phyloP scores from a whole-genome alignment of 192 early-diverging fungal genomes.

The Phlyctochytrium arcticum region DNA sequence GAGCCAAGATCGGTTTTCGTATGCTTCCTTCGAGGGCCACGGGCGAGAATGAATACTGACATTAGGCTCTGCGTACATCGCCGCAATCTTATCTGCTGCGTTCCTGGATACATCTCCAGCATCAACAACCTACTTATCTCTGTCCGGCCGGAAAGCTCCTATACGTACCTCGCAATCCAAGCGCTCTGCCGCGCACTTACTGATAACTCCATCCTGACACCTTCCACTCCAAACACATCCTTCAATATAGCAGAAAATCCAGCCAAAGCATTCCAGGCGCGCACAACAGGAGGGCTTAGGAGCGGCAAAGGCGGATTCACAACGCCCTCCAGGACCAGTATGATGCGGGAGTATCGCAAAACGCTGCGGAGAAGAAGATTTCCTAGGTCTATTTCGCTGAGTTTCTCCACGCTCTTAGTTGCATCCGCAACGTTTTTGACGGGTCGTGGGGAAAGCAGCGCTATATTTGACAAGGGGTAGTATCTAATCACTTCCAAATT shows the following conservation, averaged over 20 bases:
- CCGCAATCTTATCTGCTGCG: slow-evolving; percentile 7
- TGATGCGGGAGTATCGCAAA: not conserved
- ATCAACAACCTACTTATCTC: not conserved
- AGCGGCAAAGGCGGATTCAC: slow-evolving; percentile 6
- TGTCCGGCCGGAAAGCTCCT: too few species aligned
- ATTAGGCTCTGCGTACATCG: not conserved
- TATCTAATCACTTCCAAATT: too few species aligned
- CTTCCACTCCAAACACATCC: not conserved
- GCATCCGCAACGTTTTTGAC: not conserved
- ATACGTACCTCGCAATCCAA: slow-evolving; percentile 21
- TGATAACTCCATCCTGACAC: slow-evolving; percentile 6
- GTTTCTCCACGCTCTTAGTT: not conserved
- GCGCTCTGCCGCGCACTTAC: slow-evolving; percentile 16
- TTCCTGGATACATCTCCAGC: not conserved
- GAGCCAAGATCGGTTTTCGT: slow-evolving; percentile 20
- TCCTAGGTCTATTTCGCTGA: not conserved
- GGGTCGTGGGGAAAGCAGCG: not conserved
- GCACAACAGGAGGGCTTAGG: slow-evolving; percentile 7
- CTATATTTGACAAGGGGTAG: not conserved
- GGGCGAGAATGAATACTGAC: not conserved
- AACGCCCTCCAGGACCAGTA: not conserved
- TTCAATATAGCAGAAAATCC: not conserved
- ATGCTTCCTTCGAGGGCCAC: slow-evolving; percentile 19
- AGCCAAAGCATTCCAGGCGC: not conserved
- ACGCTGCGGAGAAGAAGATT: not conserved